Base-by-base conservation (phyloP, 2,329 filamentous ascomycete species). In the Ophiostoma ips region DNA sequence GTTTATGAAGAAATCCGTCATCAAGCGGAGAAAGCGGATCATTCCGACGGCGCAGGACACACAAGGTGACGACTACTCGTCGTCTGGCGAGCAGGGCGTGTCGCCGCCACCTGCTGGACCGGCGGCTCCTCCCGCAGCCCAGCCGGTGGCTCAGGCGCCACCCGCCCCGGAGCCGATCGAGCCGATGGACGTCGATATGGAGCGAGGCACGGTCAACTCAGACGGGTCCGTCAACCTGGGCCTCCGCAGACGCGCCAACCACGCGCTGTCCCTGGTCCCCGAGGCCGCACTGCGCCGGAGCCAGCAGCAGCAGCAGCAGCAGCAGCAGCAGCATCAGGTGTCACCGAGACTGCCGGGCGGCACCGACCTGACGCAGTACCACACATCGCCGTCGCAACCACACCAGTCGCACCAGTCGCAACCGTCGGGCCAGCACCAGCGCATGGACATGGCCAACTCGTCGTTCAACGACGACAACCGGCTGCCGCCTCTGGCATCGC, bases 1-100 rank as follows among this genome's bases (percentile, higher is more conserved):
- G 5, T 87, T 87, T n/a, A 96, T 98, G 92, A 98, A 96, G 67
- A 96, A 95, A 65, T 84, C 87, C 3, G 85, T 94, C 24, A 98
- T 98, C 64, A 96, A 98, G 67, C 79, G 92, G 55, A 77, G 92
- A 53, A 96, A 96, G 72, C 82, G 92, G 52, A 88, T 96, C 6
- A 89, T 96, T 40, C 89, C 90, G 16, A 87, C 85, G 16, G 70
- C 78, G 24, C 69, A 75, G 46, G 73, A 64, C 3, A 58, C 58
- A 1, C 67, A 68, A 48, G 64, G 65, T 18, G 66, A 69, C 49
- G 62, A 61, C 24, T 58, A 72, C 68, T 56, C 56, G 3, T 57
- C 56, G 3, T 55, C 55, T 43, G 68, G 72, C 34, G 76, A 79
- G 31, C 70, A 65, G 7, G 66, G 69, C 12, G 69, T 72, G 16